Conservation (phyloP, 768 basidiomycete species). For the Omphalotus guepiniiformis region DNA sequence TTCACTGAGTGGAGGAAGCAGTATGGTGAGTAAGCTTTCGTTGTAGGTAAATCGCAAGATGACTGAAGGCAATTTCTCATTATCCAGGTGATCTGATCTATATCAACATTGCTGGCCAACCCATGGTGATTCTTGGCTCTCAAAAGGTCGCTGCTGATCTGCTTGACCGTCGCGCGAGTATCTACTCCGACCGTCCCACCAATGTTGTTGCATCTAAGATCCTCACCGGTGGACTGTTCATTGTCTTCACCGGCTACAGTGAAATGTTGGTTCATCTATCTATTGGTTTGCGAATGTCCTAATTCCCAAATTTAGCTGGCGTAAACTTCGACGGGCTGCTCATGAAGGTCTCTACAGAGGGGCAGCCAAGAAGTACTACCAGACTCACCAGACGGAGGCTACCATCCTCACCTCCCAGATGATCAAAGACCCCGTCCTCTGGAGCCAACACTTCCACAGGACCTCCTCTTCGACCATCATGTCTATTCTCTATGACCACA, state of each 20-base stretch:
- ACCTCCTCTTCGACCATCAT: conserved; percentile 2
- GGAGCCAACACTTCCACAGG: conserved; percentile 23
- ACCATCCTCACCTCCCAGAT: background rate
- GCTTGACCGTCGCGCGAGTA: conserved; percentile 24
- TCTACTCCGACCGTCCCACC: conserved; percentile 22
- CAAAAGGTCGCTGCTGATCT: conserved; percentile 28
- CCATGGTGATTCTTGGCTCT: conserved; percentile 26
- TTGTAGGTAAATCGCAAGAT: conserved; percentile 1
- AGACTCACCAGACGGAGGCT: conserved; percentile 1
- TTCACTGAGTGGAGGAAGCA: conserved; percentile 19
- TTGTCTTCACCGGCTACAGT: conserved; percentile 17
- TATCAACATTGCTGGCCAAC: conserved; percentile 16
- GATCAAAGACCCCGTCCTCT: conserved; percentile 8
- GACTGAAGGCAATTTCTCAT: background rate
- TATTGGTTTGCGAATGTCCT: background rate
- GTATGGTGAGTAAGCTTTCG: conserved; percentile 18
- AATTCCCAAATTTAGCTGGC: conserved; percentile 16
- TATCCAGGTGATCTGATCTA: conserved; percentile 15
- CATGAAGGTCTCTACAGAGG: conserved; percentile 17
- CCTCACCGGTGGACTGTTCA: conserved; percentile 23
- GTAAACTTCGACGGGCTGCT: conserved; percentile 20
- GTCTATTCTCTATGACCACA: conserved; percentile 4
- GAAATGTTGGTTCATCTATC: conserved; percentile 8
- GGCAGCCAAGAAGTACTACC: background rate
- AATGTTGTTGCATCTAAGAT: conserved; percentile 25